Evolutionary conservation across 495 filamentous ascomycete genomes (phyloP), one percentile per base, ranked within the genome.

Genomic region (Hamigera avellanea): DNA sequence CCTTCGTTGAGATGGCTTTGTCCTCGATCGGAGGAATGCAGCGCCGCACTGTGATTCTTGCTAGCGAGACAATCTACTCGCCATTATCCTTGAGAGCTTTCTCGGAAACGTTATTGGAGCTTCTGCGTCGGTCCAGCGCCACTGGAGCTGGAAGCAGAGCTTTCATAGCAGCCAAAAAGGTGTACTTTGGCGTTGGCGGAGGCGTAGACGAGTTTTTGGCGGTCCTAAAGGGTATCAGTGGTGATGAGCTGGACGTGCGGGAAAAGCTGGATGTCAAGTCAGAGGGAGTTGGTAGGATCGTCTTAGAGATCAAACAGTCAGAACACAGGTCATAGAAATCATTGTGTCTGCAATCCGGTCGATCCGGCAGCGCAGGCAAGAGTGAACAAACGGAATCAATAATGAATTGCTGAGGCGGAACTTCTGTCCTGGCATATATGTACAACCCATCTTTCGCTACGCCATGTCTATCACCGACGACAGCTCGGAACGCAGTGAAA

Each of bases 111-210:
- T 57, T 96, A 21, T 52, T 86, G 32, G 62, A 58, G 3, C 50
- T 91, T 8, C 54, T 94, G 38, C 57, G 72, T 33, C 61, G 63
- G 3, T 70, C 78, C 9, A 69, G 6, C 3, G 14, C 60, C 33
- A 53, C 56, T 19, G 58, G 43, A 4, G 37, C 56, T 8, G 41
- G 34, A 26, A 73, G 72, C 19, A 72, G 67, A 38, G 86, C 85
- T 5, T 55, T 94, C n/a, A 67, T 98, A 1, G 91, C 78, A 3
- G 91, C 91, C 2, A 98, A 98, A 64, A 75, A 77, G 56, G 76
- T 95, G 2, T 98, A 98, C 56, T 98, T 98, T 50, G 91, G 91
- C 3, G 91, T 98, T 37, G 91, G 91, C 2, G 91, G 91, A 14
- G 86, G 86, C 14, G 75, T 98, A 28, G 81, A 89, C 54, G 87